phyloP scores from a whole-genome alignment of 352 stramenopile genomes.

The Phytophthora boehmeriae region DNA sequence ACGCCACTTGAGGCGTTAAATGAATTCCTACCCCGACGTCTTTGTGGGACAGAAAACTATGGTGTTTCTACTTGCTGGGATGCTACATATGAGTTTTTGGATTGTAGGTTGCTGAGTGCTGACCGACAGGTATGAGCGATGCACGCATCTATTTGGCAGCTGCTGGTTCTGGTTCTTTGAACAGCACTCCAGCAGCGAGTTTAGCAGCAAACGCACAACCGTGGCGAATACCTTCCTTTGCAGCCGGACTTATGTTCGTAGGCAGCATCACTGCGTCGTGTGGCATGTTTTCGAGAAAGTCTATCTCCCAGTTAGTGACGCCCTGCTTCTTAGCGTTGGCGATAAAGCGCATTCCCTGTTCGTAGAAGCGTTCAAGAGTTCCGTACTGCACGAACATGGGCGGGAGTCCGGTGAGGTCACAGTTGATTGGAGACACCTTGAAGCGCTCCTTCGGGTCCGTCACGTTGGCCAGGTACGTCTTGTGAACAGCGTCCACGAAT shows the following conservation, averaged over 20 bases:
- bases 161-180: conserved; percentile 17
- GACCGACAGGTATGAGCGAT: neutral
- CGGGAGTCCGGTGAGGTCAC: conserved; percentile 17
- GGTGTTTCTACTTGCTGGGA: neutral
- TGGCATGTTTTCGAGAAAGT: conserved; percentile 30
- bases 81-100: neutral
- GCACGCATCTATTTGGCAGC: neutral
- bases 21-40: conserved; percentile 36
- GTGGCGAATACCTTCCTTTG: conserved; percentile 27
- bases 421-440: conserved; percentile 24
- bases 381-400: conserved; percentile 34
- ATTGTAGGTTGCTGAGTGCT: neutral
- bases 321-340: conserved; percentile 23
- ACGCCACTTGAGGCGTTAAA: conserved; percentile 28
- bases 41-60: conserved; percentile 35
- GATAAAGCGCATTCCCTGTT: conserved; percentile 25
- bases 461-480: conserved; percentile 31
- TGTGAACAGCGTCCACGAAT: conserved; percentile 28
- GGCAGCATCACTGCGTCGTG: conserved; percentile 31
- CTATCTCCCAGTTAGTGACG: conserved; percentile 26
- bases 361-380: conserved; percentile 31
- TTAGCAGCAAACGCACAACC: conserved; percentile 26
- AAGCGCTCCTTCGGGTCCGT: conserved; percentile 17
- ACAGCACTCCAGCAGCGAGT: conserved; percentile 13
- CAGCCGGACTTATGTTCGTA: conserved; percentile 21